A percentile compares a stretch with the other conserved stretches of the same genome.
These are phyloP conservation scores for Aspergillus luchuensis DNA, from an alignment of 2,329 filamentous ascomycete species.

Conservation along the genomic window DNA sequence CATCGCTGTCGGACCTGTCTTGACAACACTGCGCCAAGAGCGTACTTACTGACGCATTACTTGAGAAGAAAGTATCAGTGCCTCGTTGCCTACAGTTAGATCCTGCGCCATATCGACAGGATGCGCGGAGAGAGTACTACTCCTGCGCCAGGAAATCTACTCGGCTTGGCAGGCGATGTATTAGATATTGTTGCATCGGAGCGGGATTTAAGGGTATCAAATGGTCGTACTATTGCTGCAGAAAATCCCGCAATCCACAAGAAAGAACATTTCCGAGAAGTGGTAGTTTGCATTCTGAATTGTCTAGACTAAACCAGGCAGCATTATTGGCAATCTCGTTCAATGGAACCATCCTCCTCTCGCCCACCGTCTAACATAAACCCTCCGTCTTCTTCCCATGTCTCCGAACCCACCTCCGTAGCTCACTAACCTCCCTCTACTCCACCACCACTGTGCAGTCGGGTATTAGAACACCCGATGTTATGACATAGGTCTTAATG, in stretches of 20 bases:
- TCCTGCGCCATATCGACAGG: not conserved
- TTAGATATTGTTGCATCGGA: not conserved
- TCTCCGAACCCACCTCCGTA: too few relatives aligned
- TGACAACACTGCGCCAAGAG: not conserved
- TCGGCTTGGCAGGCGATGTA: not conserved
- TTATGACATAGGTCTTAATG: not conserved
- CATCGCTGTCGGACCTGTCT: not conserved
- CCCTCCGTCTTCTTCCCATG: too few relatives aligned
- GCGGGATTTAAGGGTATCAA: not conserved
- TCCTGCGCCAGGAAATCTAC: not conserved
- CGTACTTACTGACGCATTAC: too few relatives aligned
- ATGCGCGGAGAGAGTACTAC: too few relatives aligned
- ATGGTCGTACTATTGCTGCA: not conserved
- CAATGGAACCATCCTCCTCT: not conserved
- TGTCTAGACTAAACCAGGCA: not conserved
- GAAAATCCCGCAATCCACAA: not conserved
- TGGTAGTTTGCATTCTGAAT: not conserved
- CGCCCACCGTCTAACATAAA: too few relatives aligned
- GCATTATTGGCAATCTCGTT: constrained; percentile 3
- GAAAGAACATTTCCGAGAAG: not conserved
- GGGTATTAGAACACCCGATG: not conserved
- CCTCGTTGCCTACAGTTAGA: not conserved
- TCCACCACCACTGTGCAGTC: not conserved
- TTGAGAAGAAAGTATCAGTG: not conserved
- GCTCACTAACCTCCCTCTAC: not conserved